Conservation (phyloP, 129 eudicot genomes). For the Lactuca saligna region DNA sequence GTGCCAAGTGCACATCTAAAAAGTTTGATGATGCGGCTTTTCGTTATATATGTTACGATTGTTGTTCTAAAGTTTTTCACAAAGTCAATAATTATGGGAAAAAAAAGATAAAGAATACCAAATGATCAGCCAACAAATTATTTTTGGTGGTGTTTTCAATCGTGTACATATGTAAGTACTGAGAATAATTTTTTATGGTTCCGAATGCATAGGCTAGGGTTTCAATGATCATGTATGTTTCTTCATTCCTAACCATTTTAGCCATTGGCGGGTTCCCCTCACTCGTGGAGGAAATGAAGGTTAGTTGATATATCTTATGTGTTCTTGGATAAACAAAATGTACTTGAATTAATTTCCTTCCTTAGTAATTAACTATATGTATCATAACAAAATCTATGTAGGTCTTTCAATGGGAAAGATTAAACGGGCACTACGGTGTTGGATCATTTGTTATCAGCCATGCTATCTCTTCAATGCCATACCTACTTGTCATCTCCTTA, state of each 20-base stretch:
- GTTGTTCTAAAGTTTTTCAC: no score
- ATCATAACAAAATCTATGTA: slow-evolving; percentile 3
- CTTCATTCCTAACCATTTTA: slow-evolving; percentile 66
- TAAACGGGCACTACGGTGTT: slow-evolving; percentile 64
- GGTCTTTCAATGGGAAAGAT: slow-evolving; percentile 59
- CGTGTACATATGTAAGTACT: neutral
- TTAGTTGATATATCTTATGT: slow-evolving; percentile 16
- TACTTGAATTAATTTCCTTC: neutral
- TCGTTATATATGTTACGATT: no score
- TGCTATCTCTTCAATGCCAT: slow-evolving; percentile 57
- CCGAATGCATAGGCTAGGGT: slow-evolving; percentile 56
- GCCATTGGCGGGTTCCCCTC: slow-evolving; percentile 91
- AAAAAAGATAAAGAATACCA: no score
- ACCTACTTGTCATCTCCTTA: slow-evolving; percentile 40
- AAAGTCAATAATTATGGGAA: no score
- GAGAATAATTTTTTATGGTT: neutral
- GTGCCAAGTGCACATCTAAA: no score
- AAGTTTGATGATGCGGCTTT: no score
- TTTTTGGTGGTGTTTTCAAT: neutral
- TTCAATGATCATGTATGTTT: slow-evolving; percentile 63
- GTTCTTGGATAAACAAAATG: neutral
- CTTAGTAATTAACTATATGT: neutral
- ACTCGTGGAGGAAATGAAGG: slow-evolving; percentile 86
- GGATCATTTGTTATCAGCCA: slow-evolving; percentile 52
- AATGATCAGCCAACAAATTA: no score